phyloP scores from a whole-genome alignment of 2,329 filamentous ascomycete species.

The Penicillium sclerotigenum region DNA sequence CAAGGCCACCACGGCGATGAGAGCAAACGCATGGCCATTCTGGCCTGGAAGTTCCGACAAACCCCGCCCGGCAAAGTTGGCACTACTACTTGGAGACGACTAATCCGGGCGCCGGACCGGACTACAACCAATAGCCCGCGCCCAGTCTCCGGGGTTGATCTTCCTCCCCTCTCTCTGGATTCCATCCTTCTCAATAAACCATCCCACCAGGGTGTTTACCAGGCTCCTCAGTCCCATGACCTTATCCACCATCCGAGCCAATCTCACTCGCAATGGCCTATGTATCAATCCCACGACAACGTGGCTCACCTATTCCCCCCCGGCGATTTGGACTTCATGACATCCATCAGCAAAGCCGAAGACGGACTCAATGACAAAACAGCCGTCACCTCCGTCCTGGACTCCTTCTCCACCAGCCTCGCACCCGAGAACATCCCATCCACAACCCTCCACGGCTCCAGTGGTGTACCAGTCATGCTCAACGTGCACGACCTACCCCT shows the following conservation, averaged over 20 bases:
- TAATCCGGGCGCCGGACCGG: constrained; percentile 40
- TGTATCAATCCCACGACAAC: constrained; percentile 36
- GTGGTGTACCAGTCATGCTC: constrained; percentile 32
- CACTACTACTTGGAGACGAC: constrained; percentile 45
- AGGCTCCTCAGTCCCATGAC: constrained; percentile 30
- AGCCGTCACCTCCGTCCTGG: constrained; percentile 35
- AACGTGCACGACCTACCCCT: constrained; percentile 37
- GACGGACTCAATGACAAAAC: constrained; percentile 35
- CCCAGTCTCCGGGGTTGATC: constrained; percentile 31
- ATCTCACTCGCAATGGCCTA: constrained; percentile 36
- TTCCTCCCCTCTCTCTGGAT: constrained; percentile 38
- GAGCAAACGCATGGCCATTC: constrained; percentile 41
- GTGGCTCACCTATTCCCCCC: constrained; percentile 34
- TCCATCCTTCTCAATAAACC: constrained; percentile 35
- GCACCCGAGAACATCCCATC: constrained; percentile 34
- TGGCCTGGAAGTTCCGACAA: constrained; percentile 49
- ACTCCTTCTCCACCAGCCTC: constrained; percentile 33
- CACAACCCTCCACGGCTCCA: constrained; percentile 28
- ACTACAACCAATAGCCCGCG: constrained; percentile 39
- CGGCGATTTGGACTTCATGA: constrained; percentile 35
- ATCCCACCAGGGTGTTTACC: constrained; percentile 31
- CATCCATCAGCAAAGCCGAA: constrained; percentile 35
- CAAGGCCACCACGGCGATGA: constrained; percentile 25
- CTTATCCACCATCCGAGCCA: constrained; percentile 30
- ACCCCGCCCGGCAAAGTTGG: constrained; percentile 40